Evolutionary conservation across 345 rosid genomes (phyloP), one percentile per base, ranked within the genome.

Genomic region (Trapa bicornis): DNA sequence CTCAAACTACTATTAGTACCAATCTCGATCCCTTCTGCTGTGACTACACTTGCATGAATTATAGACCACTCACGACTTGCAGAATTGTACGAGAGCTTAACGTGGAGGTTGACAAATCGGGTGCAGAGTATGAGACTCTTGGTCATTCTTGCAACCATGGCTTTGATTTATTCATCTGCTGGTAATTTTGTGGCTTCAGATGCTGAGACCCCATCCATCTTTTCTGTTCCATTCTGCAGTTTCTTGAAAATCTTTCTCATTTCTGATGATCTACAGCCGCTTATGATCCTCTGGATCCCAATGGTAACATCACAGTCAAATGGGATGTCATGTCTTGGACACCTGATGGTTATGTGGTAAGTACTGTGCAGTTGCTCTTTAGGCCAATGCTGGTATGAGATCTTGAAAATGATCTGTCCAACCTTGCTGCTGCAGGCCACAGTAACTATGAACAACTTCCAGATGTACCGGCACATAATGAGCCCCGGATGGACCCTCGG

Each of bases 271-370:
- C 37, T 75, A 75, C 83, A 92, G 98, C 79, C 76, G 98, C 96
- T 2, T 92, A 86, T 75, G 98, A 92, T 80, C 92, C 98, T 29
- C 47, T 92, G 78, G 98, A 89, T 81, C 98, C 98, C 12, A 87
- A 71, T 68, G 95, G 96, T 33, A 89, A 92, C 81, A 67, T 87
- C 36, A 89, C 95, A 5, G 76, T 92, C 37, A 89, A 80, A 86
- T 92, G 98, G 98, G 98, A 89, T 70, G 70, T 89, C 67, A 82
- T 87, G 87, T 80, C 91, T 22, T 92, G 96, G 96, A 92, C 92
- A 3, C 11, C 85, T 11, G 98, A 92, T 74, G 98, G 98, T 47
- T 92, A 89, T 60, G 85, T 84, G 70, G 96, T 89, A 66, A 79
- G 87, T 73, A 39, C 36, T 41, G 0, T 47, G 29, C 29, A 22